Percentiles rank a stretch among this genome's conserved stretches.
phyloP scores from a whole-genome alignment of 768 basidiomycete genomes.

The Mycena galericulata region DNA sequence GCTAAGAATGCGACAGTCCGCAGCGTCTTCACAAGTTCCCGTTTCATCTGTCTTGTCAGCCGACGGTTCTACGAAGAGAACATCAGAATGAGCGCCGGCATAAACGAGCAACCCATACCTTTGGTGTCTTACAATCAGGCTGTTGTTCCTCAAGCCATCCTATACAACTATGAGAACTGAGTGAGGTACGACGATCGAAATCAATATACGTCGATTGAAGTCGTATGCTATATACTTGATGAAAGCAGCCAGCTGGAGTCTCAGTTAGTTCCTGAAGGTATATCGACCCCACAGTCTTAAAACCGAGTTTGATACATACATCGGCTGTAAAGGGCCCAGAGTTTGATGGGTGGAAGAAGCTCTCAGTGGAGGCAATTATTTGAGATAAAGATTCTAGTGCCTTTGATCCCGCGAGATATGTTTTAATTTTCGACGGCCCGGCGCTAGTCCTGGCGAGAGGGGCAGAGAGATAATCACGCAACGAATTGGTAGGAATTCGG shows the following conservation, averaged over 20 bases:
- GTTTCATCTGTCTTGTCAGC: conserved; percentile 81
- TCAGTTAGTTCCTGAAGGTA: conserved; percentile 16
- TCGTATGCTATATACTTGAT: conserved; percentile 87
- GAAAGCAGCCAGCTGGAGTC: conserved; percentile 78
- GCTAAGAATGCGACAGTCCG: conserved; percentile 87
- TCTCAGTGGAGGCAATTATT: conserved; percentile 88
- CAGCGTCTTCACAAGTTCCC: conserved; percentile 86
- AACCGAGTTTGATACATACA: conserved; percentile 53
- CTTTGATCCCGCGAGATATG: conserved; percentile 85
- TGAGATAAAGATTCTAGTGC: conserved; percentile 89
- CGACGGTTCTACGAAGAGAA: conserved; percentile 67
- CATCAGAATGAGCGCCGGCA: conserved; percentile 5
- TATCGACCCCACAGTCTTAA: background rate
- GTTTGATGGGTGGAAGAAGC: conserved; percentile 92
- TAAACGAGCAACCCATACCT: conserved; percentile 48
- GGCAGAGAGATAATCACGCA: conserved; percentile 70
- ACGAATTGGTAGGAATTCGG: conserved; percentile 54
- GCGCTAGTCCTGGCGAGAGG: conserved; percentile 61
- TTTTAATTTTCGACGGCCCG: conserved; percentile 52
- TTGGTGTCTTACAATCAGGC: conserved; percentile 84
- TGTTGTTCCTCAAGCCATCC: conserved; percentile 86
- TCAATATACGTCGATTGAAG: conserved; percentile 80
- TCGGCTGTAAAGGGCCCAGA: conserved; percentile 86
- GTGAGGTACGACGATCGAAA: background rate
- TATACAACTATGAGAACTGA: conserved; percentile 39